phyloP scores from a whole-genome alignment of 345 rosid species.

The Syzygium oleosum region DNA sequence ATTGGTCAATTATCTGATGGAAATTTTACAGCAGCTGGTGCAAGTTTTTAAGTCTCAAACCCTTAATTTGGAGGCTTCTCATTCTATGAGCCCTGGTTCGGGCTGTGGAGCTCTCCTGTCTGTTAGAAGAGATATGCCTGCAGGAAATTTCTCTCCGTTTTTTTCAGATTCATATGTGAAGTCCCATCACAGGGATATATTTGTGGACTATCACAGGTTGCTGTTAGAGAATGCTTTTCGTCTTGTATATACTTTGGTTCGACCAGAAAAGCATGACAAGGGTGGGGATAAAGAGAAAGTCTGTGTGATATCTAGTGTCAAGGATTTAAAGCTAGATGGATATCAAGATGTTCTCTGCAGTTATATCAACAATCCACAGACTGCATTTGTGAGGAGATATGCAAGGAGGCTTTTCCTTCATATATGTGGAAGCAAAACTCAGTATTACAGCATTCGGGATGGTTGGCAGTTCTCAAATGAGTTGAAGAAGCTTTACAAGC shows the following conservation, averaged over 20 bases:
- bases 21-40: slow-evolving; percentile 86
- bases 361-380: slow-evolving; percentile 88
- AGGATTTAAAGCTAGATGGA: slow-evolving; percentile 92
- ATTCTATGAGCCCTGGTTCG: slow-evolving; percentile 59
- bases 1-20: slow-evolving; percentile 89
- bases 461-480: slow-evolving; percentile 96
- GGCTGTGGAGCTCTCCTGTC: slow-evolving; percentile 95
- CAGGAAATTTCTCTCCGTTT: slow-evolving; percentile 91
- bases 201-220: slow-evolving; percentile 85
- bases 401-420: slow-evolving; percentile 97
- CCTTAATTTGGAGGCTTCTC: slow-evolving; percentile 46
- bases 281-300: slow-evolving; percentile 80
- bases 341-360: slow-evolving; percentile 97
- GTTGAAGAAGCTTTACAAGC: slow-evolving; percentile 71
- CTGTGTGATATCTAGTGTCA: slow-evolving; percentile 43
- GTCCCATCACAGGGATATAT: slow-evolving; percentile 77
- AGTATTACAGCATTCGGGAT: slow-evolving; percentile 90
- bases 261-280: slow-evolving; percentile 99
- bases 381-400: slow-evolving; percentile 93
- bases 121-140: slow-evolving; percentile 84
- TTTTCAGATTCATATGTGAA: slow-evolving; percentile 98
- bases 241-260: slow-evolving; percentile 75
- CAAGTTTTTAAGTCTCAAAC: slow-evolving; percentile 76
- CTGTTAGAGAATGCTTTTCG: slow-evolving; percentile 92
- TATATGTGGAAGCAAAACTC: slow-evolving; percentile 95